phyloP scores from a whole-genome alignment of 2,329 filamentous ascomycete genomes.

The Exutisphaerella laricina region DNA sequence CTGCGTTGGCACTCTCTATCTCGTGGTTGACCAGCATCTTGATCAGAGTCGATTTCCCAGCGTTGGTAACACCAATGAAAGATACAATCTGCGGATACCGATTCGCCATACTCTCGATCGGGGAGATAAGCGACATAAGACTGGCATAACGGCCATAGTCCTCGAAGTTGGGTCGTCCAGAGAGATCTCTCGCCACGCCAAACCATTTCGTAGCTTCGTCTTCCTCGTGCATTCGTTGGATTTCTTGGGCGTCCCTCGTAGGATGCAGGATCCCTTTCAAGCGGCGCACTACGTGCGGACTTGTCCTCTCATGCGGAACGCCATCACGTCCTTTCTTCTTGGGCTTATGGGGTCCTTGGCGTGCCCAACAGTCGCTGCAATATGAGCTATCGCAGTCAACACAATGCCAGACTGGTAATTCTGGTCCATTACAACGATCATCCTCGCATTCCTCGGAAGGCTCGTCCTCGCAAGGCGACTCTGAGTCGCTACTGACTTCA shows the following conservation, averaged over 20 bases:
- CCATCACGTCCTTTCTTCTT: slow-evolving; percentile 33
- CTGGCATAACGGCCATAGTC: slow-evolving; percentile 43
- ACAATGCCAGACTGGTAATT: slow-evolving; percentile 29
- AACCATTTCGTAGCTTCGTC: slow-evolving; percentile 40
- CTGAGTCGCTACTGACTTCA: slow-evolving; percentile 4
- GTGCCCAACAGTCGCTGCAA: slow-evolving; percentile 31
- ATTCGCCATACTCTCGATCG: slow-evolving; percentile 22
- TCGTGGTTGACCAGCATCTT: slow-evolving; percentile 44
- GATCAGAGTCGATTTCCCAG: slow-evolving; percentile 49
- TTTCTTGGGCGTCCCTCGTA: slow-evolving; percentile 26
- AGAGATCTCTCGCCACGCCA: slow-evolving; percentile 30
- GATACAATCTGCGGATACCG: slow-evolving; percentile 33
- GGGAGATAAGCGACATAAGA: slow-evolving; percentile 37
- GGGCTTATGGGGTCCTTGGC: slow-evolving; percentile 31
- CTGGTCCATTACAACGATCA: slow-evolving; percentile 27
- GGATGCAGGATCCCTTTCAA: slow-evolving; percentile 28
- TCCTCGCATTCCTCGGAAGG: slow-evolving; percentile 29
- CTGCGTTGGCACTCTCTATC: slow-evolving; percentile 23
- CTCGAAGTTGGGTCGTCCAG: slow-evolving; percentile 33
- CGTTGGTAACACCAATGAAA: slow-evolving; percentile 35
- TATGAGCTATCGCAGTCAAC: slow-evolving; percentile 33
- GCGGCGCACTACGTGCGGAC: slow-evolving; percentile 25
- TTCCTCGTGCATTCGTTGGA: slow-evolving; percentile 32
- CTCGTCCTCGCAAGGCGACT: slow-evolving; percentile 14
- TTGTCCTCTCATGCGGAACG: slow-evolving; percentile 36